Evolutionary conservation across 1,139 yeast species (phyloP), one percentile per base, ranked within the genome.

Genomic region (Yamadazyma jaroonii): DNA sequence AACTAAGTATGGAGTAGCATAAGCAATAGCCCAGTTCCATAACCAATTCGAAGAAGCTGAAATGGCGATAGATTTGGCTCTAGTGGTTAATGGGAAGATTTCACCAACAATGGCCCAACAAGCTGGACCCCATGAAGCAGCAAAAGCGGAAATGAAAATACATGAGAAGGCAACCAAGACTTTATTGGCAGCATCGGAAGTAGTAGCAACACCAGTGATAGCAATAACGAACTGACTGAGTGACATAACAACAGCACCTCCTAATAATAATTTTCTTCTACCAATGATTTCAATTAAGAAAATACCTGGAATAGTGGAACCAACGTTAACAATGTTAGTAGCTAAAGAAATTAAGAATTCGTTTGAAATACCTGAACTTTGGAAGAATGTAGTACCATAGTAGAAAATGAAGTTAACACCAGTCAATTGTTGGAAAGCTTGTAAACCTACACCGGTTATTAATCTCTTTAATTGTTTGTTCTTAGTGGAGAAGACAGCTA

Each of bases 81-180:
- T 74, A 40, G 80, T 75, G 39, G 78, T 72, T 47, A 83, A 67
- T 31, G 86, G 80, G 67, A 70, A 83, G 39, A 79, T 67, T 57
- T 83, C 90, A 43, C 84, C 83, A 49, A 77, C 66, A 41, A 81
- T 65, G 36, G 81, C 85, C 89, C 89, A 83, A 36, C 78, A 77
- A 39, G 76, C 65, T 29, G 88, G 88, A 48, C 88, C 89, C 88
- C 88, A 83, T 21, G 86, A 72, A 36, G 84, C 64, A 27, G 88
- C 88, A 52, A 81, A 82, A 54, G 72, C 78, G 23, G 82, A 79
- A 56, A 81, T 81, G 54, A 79, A 82, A 35, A 75, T 61, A 72
- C 87, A 82, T 34, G 74, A 70, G 59, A 81, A 80, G 4, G 81
- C 83, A 48, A 82, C 55, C 60, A 81, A 71, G 36, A 73, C 72